Percentiles rank a stretch among this genome's conserved stretches.
Evolutionary conservation across 768 basidiomycete genomes (phyloP).

Genomic region (Amanita rimosa): DNA sequence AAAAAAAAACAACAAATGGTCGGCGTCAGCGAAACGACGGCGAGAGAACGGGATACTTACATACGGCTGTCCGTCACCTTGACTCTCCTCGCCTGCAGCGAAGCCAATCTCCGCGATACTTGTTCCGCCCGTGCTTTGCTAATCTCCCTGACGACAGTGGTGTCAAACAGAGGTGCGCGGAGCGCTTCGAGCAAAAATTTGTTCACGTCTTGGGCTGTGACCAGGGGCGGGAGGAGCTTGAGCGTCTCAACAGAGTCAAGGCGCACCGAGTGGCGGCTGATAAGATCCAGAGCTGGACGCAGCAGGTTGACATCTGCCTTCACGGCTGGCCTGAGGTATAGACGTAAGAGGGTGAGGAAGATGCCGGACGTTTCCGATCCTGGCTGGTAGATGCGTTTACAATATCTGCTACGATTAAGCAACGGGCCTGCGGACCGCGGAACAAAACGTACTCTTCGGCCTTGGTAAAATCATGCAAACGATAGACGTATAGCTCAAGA

Average conservation of each 20-base stretch:
- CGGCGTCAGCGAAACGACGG: too few species aligned
- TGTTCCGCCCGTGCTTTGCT: conserved; percentile 71
- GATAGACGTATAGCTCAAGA: conserved; percentile 90
- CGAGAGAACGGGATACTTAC: conserved; percentile 41
- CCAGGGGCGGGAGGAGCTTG: conserved; percentile 81
- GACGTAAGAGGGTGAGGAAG: conserved; percentile 76
- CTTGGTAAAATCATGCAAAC: conserved; percentile 68
- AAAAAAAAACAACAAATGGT: neutral
- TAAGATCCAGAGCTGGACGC: conserved; percentile 76
- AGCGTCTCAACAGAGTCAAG: conserved; percentile 77
- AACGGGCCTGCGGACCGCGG: neutral
- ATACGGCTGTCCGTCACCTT: conserved; percentile 89
- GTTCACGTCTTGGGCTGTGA: conserved; percentile 71
- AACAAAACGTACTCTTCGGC: conserved; percentile 57
- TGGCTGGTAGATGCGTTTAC: conserved; percentile 67
- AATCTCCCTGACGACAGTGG: conserved; percentile 56
- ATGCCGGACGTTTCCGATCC: conserved; percentile 45
- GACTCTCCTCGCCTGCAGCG: conserved; percentile 69
- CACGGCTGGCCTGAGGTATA: conserved; percentile 72
- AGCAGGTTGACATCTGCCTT: conserved; percentile 47
- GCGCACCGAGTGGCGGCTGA: conserved; percentile 72
- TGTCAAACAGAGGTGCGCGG: conserved; percentile 58
- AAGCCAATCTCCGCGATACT: conserved; percentile 60
- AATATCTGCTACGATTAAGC: conserved; percentile 49
- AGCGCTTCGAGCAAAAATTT: conserved; percentile 67